Evolutionary conservation across 1,284 basidiomycete genomes (phyloP).

Genomic region (Xanthoconium separans): DNA sequence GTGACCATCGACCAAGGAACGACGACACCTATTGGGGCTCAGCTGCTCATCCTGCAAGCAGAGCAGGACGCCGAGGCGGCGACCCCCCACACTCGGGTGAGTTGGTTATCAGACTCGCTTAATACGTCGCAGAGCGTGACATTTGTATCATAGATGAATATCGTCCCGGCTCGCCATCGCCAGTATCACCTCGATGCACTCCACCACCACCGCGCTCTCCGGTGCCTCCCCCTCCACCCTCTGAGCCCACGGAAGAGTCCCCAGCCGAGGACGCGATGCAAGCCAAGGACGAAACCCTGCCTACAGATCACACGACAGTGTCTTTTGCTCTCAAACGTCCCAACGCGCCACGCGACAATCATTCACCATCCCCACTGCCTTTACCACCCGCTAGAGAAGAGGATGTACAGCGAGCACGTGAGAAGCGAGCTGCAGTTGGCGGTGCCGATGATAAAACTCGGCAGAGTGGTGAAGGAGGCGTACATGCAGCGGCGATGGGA

Average conservation of each 20-base stretch:
- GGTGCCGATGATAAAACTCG: slow-evolving; percentile 8
- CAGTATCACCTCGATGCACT: slow-evolving; percentile 23
- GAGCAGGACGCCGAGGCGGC: slow-evolving; percentile 7
- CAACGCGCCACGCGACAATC: slow-evolving; percentile 42
- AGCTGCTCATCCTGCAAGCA: slow-evolving; percentile 5
- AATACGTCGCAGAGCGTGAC: slow-evolving; percentile 3
- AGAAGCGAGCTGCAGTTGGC: slow-evolving; percentile 33
- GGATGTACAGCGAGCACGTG: slow-evolving; percentile 20
- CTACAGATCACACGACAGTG: slow-evolving; percentile 29
- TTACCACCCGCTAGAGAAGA: slow-evolving; percentile 26
- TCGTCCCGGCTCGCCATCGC: slow-evolving; percentile 23
- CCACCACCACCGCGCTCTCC: slow-evolving; percentile 35
- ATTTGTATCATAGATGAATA: slow-evolving; percentile 15
- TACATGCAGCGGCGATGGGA: not conserved
- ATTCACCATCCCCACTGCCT: slow-evolving; percentile 45
- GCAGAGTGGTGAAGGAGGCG: slow-evolving; percentile 7
- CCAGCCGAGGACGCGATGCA: slow-evolving; percentile 21
- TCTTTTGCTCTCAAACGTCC: slow-evolving; percentile 37
- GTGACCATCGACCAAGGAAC: slow-evolving; percentile 20
- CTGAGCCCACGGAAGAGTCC: slow-evolving; percentile 35
- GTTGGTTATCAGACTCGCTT: not conserved
- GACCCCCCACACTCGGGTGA: slow-evolving; percentile 13
- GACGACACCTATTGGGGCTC: slow-evolving; percentile 11
- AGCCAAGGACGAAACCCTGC: slow-evolving; percentile 35
- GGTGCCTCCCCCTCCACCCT: slow-evolving; percentile 42